Base-by-base conservation (phyloP, 2,329 filamentous ascomycete species). In the Aspergillus quadricinctus region DNA sequence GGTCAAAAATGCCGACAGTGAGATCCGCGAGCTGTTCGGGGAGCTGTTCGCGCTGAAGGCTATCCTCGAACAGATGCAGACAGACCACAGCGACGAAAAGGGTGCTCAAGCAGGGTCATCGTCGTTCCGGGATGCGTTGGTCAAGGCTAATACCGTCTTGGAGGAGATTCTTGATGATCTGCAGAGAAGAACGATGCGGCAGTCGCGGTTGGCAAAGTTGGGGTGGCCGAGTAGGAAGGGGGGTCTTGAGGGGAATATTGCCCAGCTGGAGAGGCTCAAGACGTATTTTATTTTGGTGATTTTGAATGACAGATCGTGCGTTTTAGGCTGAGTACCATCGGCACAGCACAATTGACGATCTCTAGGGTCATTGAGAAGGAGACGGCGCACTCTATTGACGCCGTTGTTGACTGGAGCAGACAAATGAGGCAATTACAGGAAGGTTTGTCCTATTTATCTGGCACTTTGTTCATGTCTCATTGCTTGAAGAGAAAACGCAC, bases 101-200 rank as follows among this genome's bases (percentile, higher is more conserved):
- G 23, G 21, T 7, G 5, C 2, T 14, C 5, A 46, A 11, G 21
- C 10, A 3, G 9, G 1, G 10, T 6, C 43, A 46, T 25, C 43
- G 43, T 0, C 43, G 2, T 46, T 46, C 4, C 21, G 23, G 5
- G 43, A 46, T 25, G 43, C 43, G 11, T 23, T 46, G 7, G 11
- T 46, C 21, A 46, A 46, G 4, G 43, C 43, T 6, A 46, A 46
- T 27, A n/a, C 4, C 19, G 43, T 46, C 21, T 3, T 46, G 43
- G 43, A 46, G 9, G 43, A 46, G 11, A 25, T 46, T 4, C 43
- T 46, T 11, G 23, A 46, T 5, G 67, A 71, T 71, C 25, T 65
- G 60, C 19, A 23, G 43, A 46, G 43, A 5, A 11, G 43, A 25
- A 7, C 23, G 4, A 23, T 10, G 19, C 21, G 43, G 7, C 43